A percentile compares a stretch with the other conserved stretches of the same genome.
These are phyloP conservation scores for Chrysopogon serrulatus DNA, from an alignment of 176 grass and related monocot genomes.

Conservation along the genomic window DNA sequence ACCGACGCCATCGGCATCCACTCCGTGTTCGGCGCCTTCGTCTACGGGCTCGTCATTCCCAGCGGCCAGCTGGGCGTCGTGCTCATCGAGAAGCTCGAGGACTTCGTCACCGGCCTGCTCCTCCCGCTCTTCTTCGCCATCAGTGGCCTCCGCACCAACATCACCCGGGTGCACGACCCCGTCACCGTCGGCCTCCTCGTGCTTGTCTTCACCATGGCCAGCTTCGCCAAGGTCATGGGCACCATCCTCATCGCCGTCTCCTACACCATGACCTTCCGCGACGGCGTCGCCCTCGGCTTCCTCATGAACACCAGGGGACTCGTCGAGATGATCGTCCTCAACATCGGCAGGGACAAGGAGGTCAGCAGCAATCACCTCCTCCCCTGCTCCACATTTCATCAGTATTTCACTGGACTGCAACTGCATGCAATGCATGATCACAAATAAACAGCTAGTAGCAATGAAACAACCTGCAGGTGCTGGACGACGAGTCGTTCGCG, in stretches of 20 bases:
- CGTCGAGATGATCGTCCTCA: conserved; percentile 68
- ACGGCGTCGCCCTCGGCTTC: conserved; percentile 65
- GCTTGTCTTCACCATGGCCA: conserved; percentile 59
- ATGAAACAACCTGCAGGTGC: conserved; percentile 35
- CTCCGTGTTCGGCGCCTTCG: conserved; percentile 67
- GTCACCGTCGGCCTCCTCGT: conserved; percentile 43
- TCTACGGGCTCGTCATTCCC: conserved; percentile 69
- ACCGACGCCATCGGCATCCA: conserved; percentile 70
- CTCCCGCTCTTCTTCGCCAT: conserved; percentile 15
- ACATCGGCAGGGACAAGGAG: conserved; percentile 74
- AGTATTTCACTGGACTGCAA: no score
- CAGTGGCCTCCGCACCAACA: conserved; percentile 8
- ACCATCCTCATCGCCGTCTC: conserved; percentile 54
- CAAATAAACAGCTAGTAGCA: no score
- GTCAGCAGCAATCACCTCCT: no score
- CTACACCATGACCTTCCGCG: conserved; percentile 54
- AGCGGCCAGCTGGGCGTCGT: background rate
- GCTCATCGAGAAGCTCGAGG: conserved; percentile 11
- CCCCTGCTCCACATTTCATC: no score
- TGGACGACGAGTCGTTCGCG: conserved; percentile 55
- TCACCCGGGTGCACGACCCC: conserved; percentile 33
- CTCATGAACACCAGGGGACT: conserved; percentile 75
- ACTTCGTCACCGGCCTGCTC: background rate
- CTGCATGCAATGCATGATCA: no score
- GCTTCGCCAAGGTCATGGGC: conserved; percentile 64